These are phyloP conservation scores for Angophora floribunda DNA, from an alignment of 345 rosid species.

Conservation along the genomic window DNA sequence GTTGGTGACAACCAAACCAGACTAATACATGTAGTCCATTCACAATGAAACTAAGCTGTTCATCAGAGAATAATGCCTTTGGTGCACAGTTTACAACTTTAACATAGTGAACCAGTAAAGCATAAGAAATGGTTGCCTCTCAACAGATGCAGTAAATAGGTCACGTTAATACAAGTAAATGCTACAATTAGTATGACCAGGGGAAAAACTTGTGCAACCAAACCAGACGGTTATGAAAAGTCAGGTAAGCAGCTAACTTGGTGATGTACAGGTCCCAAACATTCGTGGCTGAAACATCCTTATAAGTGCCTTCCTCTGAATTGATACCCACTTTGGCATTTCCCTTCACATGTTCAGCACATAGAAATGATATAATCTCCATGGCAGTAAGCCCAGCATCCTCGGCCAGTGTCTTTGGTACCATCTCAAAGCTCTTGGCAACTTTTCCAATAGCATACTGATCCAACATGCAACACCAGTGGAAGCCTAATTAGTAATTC, in stretches of 20 bases:
- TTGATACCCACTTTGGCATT: slow-evolving; percentile 77
- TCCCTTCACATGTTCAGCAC: slow-evolving; percentile 84
- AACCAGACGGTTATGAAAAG: neutral
- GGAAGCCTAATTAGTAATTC: neutral
- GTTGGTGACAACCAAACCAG: neutral
- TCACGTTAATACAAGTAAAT: neutral
- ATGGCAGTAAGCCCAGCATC: slow-evolving; percentile 91
- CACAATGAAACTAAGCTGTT: neutral
- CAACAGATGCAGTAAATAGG: neutral
- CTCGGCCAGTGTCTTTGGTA: slow-evolving; percentile 78
- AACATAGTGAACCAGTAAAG: neutral
- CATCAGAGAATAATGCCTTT: neutral
- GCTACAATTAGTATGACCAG: neutral
- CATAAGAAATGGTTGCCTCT: neutral
- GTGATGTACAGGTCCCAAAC: slow-evolving; percentile 84
- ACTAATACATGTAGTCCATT: neutral
- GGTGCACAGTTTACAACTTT: neutral
- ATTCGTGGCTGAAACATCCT: slow-evolving; percentile 48
- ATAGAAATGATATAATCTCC: slow-evolving; percentile 81
- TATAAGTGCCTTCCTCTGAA: slow-evolving; percentile 66
- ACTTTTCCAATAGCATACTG: slow-evolving; percentile 89
- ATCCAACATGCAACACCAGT: slow-evolving; percentile 56
- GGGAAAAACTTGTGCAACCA: neutral
- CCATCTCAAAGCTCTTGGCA: slow-evolving; percentile 93
- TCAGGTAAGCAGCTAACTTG: slow-evolving; percentile 26